Evolutionary conservation across 1,284 basidiomycete genomes (phyloP).

Genomic region (Salmacisia buchloeana): DNA sequence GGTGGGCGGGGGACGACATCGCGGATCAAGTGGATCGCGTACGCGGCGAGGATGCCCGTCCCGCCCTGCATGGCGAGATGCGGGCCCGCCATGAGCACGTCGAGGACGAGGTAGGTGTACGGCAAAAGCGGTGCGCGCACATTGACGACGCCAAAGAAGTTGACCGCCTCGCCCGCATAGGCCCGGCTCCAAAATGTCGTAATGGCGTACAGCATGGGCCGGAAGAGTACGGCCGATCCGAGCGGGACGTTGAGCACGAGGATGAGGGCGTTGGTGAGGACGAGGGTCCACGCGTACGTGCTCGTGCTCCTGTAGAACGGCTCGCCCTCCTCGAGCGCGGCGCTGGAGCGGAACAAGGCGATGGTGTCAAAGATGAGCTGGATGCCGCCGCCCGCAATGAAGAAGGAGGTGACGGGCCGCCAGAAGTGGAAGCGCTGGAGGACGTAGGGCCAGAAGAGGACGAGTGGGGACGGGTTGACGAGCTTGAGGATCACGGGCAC

Average conservation of each 20-base stretch:
- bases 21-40: slow-evolving; percentile 55
- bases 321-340: slow-evolving; percentile 31
- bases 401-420: slow-evolving; percentile 71
- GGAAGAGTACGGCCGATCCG: slow-evolving; percentile 11
- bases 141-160: not conserved
- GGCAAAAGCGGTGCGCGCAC: not conserved
- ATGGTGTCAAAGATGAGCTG: slow-evolving; percentile 41
- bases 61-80: slow-evolving; percentile 59
- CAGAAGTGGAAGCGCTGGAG: slow-evolving; percentile 60
- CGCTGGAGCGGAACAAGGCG: slow-evolving; percentile 33
- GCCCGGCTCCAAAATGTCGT: slow-evolving; percentile 5
- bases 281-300: slow-evolving; percentile 37
- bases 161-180: not conserved
- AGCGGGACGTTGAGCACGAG: slow-evolving; percentile 63
- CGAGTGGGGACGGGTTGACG: slow-evolving; percentile 58
- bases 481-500: slow-evolving; percentile 62
- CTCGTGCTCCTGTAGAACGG: slow-evolving; percentile 33
- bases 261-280: slow-evolving; percentile 32
- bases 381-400: slow-evolving; percentile 58
- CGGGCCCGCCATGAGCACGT: slow-evolving; percentile 65
- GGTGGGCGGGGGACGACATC: slow-evolving; percentile 18
- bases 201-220: slow-evolving; percentile 4
- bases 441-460: slow-evolving; percentile 60
- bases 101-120: slow-evolving; percentile 67
- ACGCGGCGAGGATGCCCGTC: slow-evolving; percentile 69